These are phyloP conservation scores for Dacryopinax spathularia DNA, from an alignment of 768 basidiomycete genomes.

Conservation along the genomic window DNA sequence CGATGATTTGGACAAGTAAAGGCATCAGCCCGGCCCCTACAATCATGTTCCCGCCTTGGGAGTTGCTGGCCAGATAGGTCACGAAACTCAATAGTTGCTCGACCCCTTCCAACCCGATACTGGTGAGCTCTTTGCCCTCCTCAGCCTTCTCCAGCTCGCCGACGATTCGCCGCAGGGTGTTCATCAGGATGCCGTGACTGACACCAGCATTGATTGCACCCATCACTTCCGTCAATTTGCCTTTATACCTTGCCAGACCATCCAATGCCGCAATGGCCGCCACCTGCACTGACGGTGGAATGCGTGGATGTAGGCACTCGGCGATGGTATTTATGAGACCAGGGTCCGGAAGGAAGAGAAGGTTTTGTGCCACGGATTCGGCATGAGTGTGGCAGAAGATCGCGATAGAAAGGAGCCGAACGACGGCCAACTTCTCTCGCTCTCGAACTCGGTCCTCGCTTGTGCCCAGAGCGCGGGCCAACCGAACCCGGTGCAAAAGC, in stretches of 20 bases:
- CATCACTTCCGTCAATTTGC: constrained; percentile 71
- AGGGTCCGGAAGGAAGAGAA: constrained; percentile 87
- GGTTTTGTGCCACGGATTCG: constrained; percentile 62
- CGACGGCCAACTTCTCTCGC: constrained; percentile 64
- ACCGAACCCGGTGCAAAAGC: constrained; percentile 70
- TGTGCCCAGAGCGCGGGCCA: constrained; percentile 52
- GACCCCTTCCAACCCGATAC: not conserved
- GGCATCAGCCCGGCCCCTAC: constrained; percentile 87
- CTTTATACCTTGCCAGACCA: constrained; percentile 71
- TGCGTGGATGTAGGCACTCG: constrained; percentile 73
- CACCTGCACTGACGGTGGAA: constrained; percentile 61
- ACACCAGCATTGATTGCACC: constrained; percentile 88
- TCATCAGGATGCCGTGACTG: constrained; percentile 89
- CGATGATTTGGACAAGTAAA: constrained; percentile 75
- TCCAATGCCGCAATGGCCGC: constrained; percentile 84
- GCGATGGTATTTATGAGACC: constrained; percentile 80
- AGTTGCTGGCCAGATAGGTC: constrained; percentile 71
- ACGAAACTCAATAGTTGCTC: constrained; percentile 80
- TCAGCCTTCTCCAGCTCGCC: constrained; percentile 52
- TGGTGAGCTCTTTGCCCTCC: not conserved
- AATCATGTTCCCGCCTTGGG: constrained; percentile 81
- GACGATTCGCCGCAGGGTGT: constrained; percentile 68
- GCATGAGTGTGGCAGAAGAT: constrained; percentile 71
- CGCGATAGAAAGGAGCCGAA: constrained; percentile 75
- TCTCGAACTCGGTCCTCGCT: constrained; percentile 34